phyloP scores from a whole-genome alignment of 202 grass and related monocot genomes.

The Saccharum hybrid region DNA sequence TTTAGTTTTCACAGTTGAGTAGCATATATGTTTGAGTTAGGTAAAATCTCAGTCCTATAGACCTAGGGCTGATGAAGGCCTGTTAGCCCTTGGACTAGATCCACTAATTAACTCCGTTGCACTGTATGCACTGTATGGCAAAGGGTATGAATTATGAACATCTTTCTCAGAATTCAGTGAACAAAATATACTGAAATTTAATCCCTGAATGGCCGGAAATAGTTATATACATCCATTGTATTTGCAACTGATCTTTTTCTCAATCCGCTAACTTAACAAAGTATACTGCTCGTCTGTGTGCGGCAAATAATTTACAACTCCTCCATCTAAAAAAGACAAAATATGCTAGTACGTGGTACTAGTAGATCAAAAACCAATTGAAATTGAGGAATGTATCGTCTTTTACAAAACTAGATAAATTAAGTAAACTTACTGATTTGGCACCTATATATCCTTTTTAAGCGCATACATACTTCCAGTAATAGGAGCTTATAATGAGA shows the following conservation, averaged over 20 bases:
- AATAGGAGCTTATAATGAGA: conserved; percentile 9
- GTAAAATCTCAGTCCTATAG: no score
- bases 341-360: no score
- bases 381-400: not conserved
- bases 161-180: not conserved
- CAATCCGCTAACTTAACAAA: no score
- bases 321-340: no score
- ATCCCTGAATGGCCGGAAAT: not conserved
- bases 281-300: not conserved
- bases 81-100: not conserved
- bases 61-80: not conserved
- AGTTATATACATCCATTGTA: not conserved
- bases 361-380: not conserved
- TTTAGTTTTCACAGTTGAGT: not conserved
- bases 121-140: not conserved
- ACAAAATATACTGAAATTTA: not conserved
- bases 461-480: not conserved
- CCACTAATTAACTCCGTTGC: not conserved
- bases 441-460: not conserved
- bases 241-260: not conserved
- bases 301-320: no score
- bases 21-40: no score
- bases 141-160: not conserved
- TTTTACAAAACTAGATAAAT: not conserved
- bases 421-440: not conserved